Conservation (phyloP, 176 grass and related monocot species). For the Musa schizocarpa region DNA sequence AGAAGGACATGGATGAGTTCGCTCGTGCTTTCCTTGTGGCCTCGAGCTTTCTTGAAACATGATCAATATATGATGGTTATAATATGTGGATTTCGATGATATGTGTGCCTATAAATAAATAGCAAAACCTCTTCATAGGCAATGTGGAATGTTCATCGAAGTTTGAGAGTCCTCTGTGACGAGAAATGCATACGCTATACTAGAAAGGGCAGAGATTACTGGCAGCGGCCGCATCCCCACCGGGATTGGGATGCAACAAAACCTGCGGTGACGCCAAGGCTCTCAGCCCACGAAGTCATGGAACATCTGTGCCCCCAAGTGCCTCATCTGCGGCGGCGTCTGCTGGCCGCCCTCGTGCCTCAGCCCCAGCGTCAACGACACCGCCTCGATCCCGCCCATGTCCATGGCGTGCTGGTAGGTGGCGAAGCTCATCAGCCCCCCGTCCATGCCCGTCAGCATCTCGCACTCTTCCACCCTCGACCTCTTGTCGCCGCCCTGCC, state of each 20-base stretch:
- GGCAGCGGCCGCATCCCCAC: no score
- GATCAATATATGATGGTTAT: no score
- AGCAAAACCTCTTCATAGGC: no score
- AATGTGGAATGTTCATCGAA: no score
- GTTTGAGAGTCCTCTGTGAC: no score
- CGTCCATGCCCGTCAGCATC: slow-evolving; percentile 24
- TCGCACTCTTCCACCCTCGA: slow-evolving; percentile 27
- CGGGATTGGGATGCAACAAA: no score
- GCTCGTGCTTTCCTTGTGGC: slow-evolving; percentile 32
- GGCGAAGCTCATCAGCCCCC: slow-evolving; percentile 31
- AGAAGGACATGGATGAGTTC: slow-evolving; percentile 61
- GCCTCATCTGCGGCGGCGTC: slow-evolving; percentile 31
- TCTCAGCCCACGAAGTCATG: slow-evolving; percentile 31
- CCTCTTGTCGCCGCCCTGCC: slow-evolving; percentile 30
- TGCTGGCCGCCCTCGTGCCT: slow-evolving; percentile 33
- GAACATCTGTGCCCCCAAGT: slow-evolving; percentile 32
- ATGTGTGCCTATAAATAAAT: no score
- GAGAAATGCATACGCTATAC: no score
- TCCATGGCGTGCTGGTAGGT: slow-evolving; percentile 28
- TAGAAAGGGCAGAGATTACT: no score
- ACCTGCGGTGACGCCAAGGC: no score
- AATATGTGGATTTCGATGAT: no score
- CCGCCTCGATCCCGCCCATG: slow-evolving; percentile 30
- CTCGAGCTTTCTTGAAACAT: slow-evolving; percentile 11
- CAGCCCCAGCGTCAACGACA: slow-evolving; percentile 44